Evolutionary conservation across 2,329 filamentous ascomycete species (phyloP).

Genomic region (Fusarium ambrosium): DNA sequence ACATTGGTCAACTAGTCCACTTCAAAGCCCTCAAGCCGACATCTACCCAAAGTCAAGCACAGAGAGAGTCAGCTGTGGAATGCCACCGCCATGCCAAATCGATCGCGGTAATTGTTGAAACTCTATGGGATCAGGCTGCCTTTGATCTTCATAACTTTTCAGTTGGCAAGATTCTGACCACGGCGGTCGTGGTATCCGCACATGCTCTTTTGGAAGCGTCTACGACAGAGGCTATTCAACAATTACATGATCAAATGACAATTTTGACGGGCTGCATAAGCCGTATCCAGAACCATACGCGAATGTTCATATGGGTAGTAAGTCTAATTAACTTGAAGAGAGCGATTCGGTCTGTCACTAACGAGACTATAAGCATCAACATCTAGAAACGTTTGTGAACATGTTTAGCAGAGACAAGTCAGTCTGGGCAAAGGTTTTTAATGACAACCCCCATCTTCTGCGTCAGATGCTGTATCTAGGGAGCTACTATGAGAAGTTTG

Average conservation of each 20-base stretch:
- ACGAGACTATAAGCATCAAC: not conserved
- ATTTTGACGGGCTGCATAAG: not conserved
- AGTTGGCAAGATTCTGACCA: conserved; percentile 10
- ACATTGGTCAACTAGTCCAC: not conserved
- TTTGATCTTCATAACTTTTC: conserved; percentile 17
- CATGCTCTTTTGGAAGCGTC: not conserved
- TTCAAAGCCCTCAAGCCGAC: not conserved
- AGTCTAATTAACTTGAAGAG: not conserved
- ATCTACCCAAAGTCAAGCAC: not conserved
- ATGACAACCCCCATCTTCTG: not conserved
- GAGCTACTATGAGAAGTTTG: not conserved
- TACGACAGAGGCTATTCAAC: not conserved
- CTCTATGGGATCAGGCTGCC: not conserved
- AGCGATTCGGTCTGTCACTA: not conserved
- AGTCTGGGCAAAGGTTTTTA: not conserved
- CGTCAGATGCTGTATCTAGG: not conserved
- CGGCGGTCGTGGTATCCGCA: not conserved
- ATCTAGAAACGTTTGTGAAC: not conserved
- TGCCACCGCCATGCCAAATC: not conserved
- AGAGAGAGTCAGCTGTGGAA: not conserved
- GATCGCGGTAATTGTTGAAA: not conserved
- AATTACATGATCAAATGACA: not conserved
- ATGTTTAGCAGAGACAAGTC: not conserved
- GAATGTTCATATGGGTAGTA: conserved; percentile 4
- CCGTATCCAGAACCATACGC: not conserved